Evolutionary conservation across 768 basidiomycete genomes (phyloP).

Genomic region (Serendipita sp.): DNA sequence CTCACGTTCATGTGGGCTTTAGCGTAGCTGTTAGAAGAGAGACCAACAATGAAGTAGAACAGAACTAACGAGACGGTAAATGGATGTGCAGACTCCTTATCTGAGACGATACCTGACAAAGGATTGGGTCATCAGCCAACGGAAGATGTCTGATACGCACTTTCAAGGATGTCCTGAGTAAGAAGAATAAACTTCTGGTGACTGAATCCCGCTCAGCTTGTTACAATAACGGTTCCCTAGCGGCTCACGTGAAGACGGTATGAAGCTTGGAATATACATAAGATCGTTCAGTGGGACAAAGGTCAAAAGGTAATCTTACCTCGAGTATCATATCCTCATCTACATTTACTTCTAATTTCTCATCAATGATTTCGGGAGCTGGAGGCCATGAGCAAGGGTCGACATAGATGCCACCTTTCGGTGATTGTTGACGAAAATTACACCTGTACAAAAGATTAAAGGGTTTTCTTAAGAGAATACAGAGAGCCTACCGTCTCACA

Average conservation of each 20-base stretch:
- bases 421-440: slow-evolving; percentile 23
- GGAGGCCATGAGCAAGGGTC: slow-evolving; percentile 38
- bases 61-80: slow-evolving; percentile 19
- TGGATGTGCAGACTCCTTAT: slow-evolving; percentile 25
- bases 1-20: slow-evolving; percentile 30
- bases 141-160: slow-evolving; percentile 14
- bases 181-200: slow-evolving; percentile 33
- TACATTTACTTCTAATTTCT: slow-evolving; percentile 7
- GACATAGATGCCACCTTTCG: slow-evolving; percentile 24
- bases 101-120: slow-evolving; percentile 30
- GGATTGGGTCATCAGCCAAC: background rate
- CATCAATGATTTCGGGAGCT: slow-evolving; percentile 17
- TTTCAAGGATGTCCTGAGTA: slow-evolving; percentile 20
- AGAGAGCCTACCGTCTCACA: slow-evolving; percentile 24
- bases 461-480: background rate
- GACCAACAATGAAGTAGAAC: background rate
- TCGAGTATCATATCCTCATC: background rate
- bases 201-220: slow-evolving; percentile 12
- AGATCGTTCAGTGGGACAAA: background rate
- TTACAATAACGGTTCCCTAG: background rate
- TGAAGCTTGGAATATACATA: slow-evolving; percentile 27
- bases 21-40: background rate
- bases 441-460: slow-evolving; percentile 22
- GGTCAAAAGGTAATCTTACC: background rate
- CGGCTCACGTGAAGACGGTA: slow-evolving; percentile 37